A percentile compares a stretch with the other conserved stretches of the same genome.
phyloP scores from a whole-genome alignment of 2,329 filamentous ascomycete genomes.

The Sphaerostilbella broomeana region DNA sequence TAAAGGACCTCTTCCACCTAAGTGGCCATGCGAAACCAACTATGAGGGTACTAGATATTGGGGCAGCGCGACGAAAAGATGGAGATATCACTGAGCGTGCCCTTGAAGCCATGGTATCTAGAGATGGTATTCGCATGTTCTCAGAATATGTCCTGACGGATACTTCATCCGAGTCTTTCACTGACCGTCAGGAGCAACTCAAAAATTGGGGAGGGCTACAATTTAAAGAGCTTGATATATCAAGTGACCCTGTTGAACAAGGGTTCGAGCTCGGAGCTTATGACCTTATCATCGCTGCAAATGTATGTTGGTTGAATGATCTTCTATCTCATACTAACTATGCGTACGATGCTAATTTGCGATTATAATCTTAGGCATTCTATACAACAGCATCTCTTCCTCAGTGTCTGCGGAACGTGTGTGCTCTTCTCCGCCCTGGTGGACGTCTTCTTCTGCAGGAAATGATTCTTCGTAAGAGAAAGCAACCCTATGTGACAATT shows the following conservation, averaged over 20 bases:
- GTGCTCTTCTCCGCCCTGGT: conserved; percentile 2
- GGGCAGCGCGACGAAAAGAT: conserved; percentile 37
- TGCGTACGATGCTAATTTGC: too few relatives aligned
- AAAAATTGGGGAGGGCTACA: conserved; percentile 5
- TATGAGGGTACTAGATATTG: conserved; percentile 21
- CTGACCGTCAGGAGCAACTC: conserved; percentile 18
- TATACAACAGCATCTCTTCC: not conserved
- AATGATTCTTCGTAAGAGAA: not conserved
- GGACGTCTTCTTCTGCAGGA: conserved; percentile 8
- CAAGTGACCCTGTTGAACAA: conserved; percentile 6
- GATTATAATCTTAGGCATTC: conserved; percentile 10
- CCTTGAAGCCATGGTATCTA: conserved; percentile 3
- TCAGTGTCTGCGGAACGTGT: not conserved
- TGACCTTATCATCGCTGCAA: conserved; percentile 12
- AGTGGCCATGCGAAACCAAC: conserved; percentile 10
- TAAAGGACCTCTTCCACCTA: conserved; percentile 1
- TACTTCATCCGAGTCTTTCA: conserved; percentile 19
- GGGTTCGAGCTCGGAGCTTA: conserved; percentile 7
- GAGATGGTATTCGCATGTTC: conserved; percentile 1
- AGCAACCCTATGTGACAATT: not conserved
- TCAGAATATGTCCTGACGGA: conserved; percentile 22
- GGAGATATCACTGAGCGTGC: conserved; percentile 25
- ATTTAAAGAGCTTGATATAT: conserved; percentile 23
- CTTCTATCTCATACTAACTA: too few relatives aligned
- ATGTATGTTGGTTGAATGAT: too few relatives aligned